Conservation (phyloP, 257 asterid genomes). For the Mentha longifolia region DNA sequence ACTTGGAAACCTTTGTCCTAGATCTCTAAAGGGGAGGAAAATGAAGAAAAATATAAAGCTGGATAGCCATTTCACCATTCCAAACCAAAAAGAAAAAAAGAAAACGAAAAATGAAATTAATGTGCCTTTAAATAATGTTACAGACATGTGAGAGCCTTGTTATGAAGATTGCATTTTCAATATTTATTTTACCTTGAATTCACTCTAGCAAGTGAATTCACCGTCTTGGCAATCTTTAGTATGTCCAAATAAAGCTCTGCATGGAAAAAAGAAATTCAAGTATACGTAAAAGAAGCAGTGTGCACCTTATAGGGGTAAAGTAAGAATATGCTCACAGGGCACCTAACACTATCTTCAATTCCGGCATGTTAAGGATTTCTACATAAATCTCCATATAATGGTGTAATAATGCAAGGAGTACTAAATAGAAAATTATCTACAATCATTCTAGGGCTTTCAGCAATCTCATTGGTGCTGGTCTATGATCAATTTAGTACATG, state of each 20-base stretch:
- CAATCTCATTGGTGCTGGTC: not conserved
- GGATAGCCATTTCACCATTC: conserved; percentile 15
- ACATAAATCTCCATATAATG: not conserved
- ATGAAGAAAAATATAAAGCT: conserved; percentile 6
- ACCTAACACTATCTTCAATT: conserved; percentile 5
- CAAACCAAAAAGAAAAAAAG: conserved; percentile 5
- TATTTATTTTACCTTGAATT: conserved; percentile 44
- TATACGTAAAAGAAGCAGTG: conserved; percentile 40
- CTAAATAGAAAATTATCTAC: not conserved
- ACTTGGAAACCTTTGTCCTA: conserved; percentile 18
- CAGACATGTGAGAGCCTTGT: conserved; percentile 31
- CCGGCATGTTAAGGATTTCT: not conserved
- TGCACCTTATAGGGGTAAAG: conserved; percentile 27
- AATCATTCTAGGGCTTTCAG: conserved; percentile 11
- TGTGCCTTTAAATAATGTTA: conserved; percentile 23
- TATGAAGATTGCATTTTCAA: conserved; percentile 34
- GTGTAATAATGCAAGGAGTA: not conserved
- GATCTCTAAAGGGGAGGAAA: conserved; percentile 26
- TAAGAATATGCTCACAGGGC: conserved; percentile 24
- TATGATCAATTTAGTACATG: not conserved
- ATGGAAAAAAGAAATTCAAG: conserved; percentile 44
- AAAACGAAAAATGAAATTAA: conserved; percentile 12
- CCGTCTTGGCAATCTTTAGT: conserved; percentile 62
- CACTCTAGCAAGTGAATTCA: conserved; percentile 57
- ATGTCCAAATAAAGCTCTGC: conserved; percentile 67